Conservation (phyloP, 345 rosid species). For the Pugionium dolabratum region DNA sequence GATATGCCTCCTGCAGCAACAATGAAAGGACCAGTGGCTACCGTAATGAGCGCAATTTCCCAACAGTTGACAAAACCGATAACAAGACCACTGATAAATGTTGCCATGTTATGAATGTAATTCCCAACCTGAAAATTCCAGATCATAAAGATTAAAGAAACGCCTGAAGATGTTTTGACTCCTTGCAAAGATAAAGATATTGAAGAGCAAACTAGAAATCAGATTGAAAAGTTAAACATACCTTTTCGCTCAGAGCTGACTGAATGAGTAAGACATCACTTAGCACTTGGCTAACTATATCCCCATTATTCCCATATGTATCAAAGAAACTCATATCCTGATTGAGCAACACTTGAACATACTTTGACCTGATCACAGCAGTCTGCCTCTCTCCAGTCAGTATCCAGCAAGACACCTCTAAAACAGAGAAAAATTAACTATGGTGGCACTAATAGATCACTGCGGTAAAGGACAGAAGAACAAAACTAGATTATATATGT, state of each 20-base stretch:
- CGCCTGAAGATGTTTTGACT: conserved; percentile 3
- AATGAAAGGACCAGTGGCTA: conserved; percentile 97
- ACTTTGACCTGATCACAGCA: conserved; percentile 92
- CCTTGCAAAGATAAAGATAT: conserved; percentile 20
- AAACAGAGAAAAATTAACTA: conserved; percentile 46
- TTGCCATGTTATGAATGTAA: conserved; percentile 99
- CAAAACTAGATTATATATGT: not conserved
- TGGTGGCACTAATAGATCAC: conserved; percentile 30
- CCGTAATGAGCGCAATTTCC: conserved; percentile 92
- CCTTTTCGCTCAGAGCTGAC: conserved; percentile 99
- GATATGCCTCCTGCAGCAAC: conserved; percentile 99
- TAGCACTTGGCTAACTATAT: conserved; percentile 97
- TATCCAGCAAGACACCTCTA: conserved; percentile 99
- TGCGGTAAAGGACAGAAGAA: conserved; percentile 13
- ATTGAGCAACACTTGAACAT: conserved; percentile 92
- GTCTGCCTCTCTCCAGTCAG: conserved; percentile 98
- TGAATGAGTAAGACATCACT: conserved; percentile 98
- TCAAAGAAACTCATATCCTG: conserved; percentile 99
- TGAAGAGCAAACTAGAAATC: too few relatives aligned
- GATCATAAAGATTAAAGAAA: conserved; percentile 24
- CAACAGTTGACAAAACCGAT: conserved; percentile 94
- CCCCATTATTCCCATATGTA: conserved; percentile 98
- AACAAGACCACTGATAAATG: conserved; percentile 89
- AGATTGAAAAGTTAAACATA: conserved; percentile 30
- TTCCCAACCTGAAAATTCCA: conserved; percentile 79